A percentile compares a stretch with the other conserved stretches of the same genome.
Evolutionary conservation across 129 eudicot species (phyloP).

Genomic region (Centaurea solstitialis): DNA sequence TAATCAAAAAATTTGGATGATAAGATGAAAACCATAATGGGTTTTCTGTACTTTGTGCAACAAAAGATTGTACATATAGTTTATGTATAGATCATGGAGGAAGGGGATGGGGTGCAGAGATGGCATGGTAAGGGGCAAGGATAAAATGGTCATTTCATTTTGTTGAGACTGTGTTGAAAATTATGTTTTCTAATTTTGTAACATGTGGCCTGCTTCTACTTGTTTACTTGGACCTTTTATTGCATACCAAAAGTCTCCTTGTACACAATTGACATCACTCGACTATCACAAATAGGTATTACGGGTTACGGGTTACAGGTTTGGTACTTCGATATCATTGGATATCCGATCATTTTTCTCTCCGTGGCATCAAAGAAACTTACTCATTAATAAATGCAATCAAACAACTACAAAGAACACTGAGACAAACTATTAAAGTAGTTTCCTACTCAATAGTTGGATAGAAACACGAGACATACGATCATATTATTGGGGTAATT

Average conservation of each 20-base stretch:
- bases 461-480: no score
- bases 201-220: background rate
- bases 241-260: background rate
- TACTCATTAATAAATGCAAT: no score
- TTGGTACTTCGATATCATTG: no score
- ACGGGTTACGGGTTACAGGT: no score
- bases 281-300: no score
- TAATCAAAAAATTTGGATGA: background rate
- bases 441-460: no score
- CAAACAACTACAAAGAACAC: no score
- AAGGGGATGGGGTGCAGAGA: constrained; percentile 3
- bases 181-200: constrained; percentile 8
- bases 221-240: constrained; percentile 9
- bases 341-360: background rate
- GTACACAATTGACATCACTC: background rate
- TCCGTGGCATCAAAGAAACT: no score
- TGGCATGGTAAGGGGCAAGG: background rate
- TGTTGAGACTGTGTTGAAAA: background rate
- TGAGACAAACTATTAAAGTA: no score
- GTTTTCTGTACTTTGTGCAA: constrained; percentile 21
- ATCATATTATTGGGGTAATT: no score
- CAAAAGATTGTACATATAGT: constrained; percentile 25
- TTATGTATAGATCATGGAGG: background rate
- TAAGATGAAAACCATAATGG: background rate
- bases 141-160: constrained; percentile 16